Conservation (phyloP, 345 rosid species). For the Arabidopsis suecica region DNA sequence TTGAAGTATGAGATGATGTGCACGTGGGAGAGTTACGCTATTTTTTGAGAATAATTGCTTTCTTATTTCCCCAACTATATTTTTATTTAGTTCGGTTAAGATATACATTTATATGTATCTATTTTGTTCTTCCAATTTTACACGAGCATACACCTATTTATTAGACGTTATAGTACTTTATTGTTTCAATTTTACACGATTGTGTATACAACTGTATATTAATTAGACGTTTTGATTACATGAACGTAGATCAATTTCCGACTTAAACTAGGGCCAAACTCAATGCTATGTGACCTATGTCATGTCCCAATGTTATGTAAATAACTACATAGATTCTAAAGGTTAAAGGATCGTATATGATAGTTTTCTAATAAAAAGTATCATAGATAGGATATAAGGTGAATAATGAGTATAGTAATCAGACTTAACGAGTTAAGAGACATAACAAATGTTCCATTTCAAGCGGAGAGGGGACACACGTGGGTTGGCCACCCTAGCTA, state of each 20-base stretch:
- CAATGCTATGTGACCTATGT: neutral
- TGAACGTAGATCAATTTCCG: neutral
- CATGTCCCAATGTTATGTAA: slow-evolving; percentile 1
- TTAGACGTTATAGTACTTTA: neutral
- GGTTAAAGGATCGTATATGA: neutral
- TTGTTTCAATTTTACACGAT: neutral
- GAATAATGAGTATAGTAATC: slow-evolving; percentile 1
- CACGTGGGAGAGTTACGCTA: slow-evolving; percentile 35
- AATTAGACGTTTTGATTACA: neutral
- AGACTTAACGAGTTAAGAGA: slow-evolving; percentile 36
- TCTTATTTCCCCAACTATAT: slow-evolving; percentile 30
- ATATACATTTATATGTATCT: neutral
- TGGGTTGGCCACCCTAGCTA: slow-evolving; percentile 46
- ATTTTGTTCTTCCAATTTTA: neutral
- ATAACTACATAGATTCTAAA: neutral
- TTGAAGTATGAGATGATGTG: slow-evolving; percentile 39
- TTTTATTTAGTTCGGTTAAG: neutral
- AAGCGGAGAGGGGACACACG: slow-evolving; percentile 51
- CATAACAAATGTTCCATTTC: slow-evolving; percentile 46
- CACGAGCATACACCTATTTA: neutral
- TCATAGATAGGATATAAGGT: neutral
- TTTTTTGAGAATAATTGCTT: slow-evolving; percentile 22
- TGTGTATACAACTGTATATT: neutral
- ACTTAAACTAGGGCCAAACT: neutral
- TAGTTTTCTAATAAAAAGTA: neutral